Base-by-base conservation (phyloP, 495 filamentous ascomycete genomes). In the Daldinia decipiens region DNA sequence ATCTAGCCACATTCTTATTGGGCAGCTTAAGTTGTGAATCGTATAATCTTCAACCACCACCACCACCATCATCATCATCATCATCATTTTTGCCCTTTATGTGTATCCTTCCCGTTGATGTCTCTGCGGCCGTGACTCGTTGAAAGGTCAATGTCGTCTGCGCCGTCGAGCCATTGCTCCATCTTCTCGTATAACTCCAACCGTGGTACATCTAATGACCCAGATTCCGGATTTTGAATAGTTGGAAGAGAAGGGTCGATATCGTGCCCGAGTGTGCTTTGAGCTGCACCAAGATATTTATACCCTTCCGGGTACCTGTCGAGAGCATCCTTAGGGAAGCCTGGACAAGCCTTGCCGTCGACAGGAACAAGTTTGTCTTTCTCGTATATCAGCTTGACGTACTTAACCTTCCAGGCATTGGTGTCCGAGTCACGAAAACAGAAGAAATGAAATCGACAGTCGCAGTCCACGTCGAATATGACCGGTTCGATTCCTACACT, bases 371-470 rank as follows among this genome's bases (percentile, higher is more conserved):
- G 70, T 74, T 89, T 90, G 78, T 91, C 88, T 81, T 91, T 91
- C 76, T 89, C 88, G 72, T 91, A 91, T 82, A 88, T 89, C 59
- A 89, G 83, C 62, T 88, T 83, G 70, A 89, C 87, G 74, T 86
- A 89, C 24, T 79, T 79, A 27, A 88, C 86, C 71, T 85, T 84
- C 88, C 88, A 90, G 24, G 79, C 79, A 1, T 75, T 77, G 34
- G 73, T 71, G 31, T 71, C 70, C 4, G 60, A 7, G 43, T 80
- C 50, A 68, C 85, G 84, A 61, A 86, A 78, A 66, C 84, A 89
- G 70, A 89, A 88, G 77, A 89, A 89, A 65, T 83, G 84, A 70
- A 91, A 90, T 1, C 87, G 86, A 71, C 86, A 88, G 74, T 91
- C 88, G 50, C 82, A 83, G 71, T 90, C 87, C 12, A 87, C 87